Conservation (phyloP, 1,139 yeast genomes). For the Debaryomycetaceae sp. region DNA sequence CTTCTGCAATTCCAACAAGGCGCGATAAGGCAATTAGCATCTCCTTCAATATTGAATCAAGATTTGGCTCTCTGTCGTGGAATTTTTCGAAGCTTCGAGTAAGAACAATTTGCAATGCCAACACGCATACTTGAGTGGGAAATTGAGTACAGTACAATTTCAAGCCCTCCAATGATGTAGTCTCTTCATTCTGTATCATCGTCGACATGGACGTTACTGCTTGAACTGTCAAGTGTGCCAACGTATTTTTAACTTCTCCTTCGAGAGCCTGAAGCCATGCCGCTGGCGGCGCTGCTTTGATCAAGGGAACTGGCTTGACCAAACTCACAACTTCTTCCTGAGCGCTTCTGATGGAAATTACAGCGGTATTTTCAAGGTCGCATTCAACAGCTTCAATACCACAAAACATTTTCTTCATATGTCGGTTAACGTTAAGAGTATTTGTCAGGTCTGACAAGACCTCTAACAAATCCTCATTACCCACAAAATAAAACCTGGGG, state of each 20-base stretch:
- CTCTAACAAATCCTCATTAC: slow-evolving; percentile 83
- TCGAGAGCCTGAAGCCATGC: slow-evolving; percentile 64
- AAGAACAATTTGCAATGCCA: slow-evolving; percentile 53
- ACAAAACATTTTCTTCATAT: slow-evolving; percentile 61
- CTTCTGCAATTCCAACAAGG: slow-evolving; percentile 12
- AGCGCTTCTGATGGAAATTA: slow-evolving; percentile 44
- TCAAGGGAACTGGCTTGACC: slow-evolving; percentile 31
- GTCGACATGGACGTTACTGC: slow-evolving; percentile 4
- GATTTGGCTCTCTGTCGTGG: neutral
- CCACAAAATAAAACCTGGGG: slow-evolving; percentile 80
- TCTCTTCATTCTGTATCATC: slow-evolving; percentile 5
- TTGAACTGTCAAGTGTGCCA: slow-evolving; percentile 21
- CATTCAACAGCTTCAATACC: slow-evolving; percentile 44
- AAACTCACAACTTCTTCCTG: slow-evolving; percentile 54
- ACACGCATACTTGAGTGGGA: slow-evolving; percentile 50
- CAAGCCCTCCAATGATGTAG: slow-evolving; percentile 5
- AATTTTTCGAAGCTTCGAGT: slow-evolving; percentile 30
- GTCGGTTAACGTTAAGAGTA: slow-evolving; percentile 41
- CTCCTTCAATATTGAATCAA: slow-evolving; percentile 2
- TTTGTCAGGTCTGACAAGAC: slow-evolving; percentile 61
- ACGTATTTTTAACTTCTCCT: slow-evolving; percentile 34
- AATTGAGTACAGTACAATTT: slow-evolving; percentile 5
- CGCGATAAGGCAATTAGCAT: slow-evolving; percentile 7
- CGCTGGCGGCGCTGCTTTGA: slow-evolving; percentile 32
- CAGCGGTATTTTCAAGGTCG: slow-evolving; percentile 22